These are phyloP conservation scores for Populus euphratica DNA, from an alignment of 345 rosid genomes.

Conservation along the genomic window DNA sequence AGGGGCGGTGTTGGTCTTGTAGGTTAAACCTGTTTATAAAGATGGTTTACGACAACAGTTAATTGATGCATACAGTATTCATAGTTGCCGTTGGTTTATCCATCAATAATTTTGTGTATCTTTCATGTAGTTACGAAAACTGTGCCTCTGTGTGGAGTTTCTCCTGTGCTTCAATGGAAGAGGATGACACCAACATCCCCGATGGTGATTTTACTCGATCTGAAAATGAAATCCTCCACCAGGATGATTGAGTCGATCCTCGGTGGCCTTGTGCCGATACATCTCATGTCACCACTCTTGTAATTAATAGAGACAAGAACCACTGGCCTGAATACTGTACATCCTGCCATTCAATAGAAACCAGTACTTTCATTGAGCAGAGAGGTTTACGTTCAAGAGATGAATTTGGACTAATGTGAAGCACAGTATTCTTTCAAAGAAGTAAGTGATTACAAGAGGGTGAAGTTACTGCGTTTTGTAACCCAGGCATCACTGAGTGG, in stretches of 20 bases:
- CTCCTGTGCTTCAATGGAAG: constrained; percentile 33
- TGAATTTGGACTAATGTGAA: too few relatives aligned
- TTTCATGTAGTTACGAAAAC: constrained; percentile 50
- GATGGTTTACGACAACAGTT: too few relatives aligned
- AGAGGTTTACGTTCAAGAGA: too few relatives aligned
- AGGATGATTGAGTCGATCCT: not conserved
- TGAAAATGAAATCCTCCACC: not conserved
- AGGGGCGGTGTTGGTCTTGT: too few relatives aligned
- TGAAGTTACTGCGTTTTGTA: too few relatives aligned
- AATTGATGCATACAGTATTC: too few relatives aligned
- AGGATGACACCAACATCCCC: constrained; percentile 15
- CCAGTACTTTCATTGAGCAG: too few relatives aligned
- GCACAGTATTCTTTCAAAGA: too few relatives aligned
- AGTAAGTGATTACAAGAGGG: too few relatives aligned
- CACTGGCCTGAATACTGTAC: not conserved
- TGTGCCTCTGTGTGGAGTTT: constrained; percentile 80
- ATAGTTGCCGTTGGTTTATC: too few relatives aligned
- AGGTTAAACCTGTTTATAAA: not conserved
- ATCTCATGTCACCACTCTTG: not conserved
- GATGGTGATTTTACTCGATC: constrained; percentile 14
- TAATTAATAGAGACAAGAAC: not conserved
- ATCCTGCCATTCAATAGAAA: not conserved
- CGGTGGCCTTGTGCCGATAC: not conserved
- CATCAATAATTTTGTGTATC: not conserved
- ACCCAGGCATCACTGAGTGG: too few relatives aligned